A percentile compares a stretch with the other conserved stretches of the same genome.
Conservation (phyloP, 257 asterid species). For the Solanum chilense region DNA sequence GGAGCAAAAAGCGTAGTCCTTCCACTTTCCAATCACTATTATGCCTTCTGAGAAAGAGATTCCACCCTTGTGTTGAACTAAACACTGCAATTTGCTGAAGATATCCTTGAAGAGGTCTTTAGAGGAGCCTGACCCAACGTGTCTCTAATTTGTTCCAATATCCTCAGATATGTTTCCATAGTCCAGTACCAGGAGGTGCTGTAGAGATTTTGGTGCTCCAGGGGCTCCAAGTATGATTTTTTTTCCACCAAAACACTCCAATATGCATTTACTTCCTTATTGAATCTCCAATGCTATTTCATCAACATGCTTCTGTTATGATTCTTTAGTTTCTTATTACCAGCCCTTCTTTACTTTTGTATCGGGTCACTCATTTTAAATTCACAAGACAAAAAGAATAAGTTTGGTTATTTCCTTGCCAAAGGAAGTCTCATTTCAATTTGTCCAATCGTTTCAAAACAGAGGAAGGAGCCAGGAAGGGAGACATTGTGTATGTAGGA, state of each 20-base stretch:
- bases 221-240: not conserved
- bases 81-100: not conserved
- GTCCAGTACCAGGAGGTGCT: not conserved
- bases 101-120: not conserved
- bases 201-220: not conserved
- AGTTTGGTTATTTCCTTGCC: not conserved
- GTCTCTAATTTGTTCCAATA: not conserved
- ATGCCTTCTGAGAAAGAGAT: not conserved
- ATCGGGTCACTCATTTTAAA: not conserved
- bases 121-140: not conserved
- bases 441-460: not conserved
- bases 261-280: not conserved
- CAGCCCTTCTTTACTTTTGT: not conserved
- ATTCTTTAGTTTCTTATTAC: not conserved
- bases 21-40: not conserved
- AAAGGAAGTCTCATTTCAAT: not conserved
- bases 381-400: not conserved
- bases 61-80: not conserved
- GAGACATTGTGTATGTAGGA: not conserved
- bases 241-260: not conserved
- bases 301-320: not conserved
- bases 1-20: not conserved
- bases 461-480: not conserved
- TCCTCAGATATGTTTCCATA: not conserved
- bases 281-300: not conserved